Evolutionary conservation across 2,329 filamentous ascomycete species (phyloP).

Genomic region (Cercospora brassicicola): DNA sequence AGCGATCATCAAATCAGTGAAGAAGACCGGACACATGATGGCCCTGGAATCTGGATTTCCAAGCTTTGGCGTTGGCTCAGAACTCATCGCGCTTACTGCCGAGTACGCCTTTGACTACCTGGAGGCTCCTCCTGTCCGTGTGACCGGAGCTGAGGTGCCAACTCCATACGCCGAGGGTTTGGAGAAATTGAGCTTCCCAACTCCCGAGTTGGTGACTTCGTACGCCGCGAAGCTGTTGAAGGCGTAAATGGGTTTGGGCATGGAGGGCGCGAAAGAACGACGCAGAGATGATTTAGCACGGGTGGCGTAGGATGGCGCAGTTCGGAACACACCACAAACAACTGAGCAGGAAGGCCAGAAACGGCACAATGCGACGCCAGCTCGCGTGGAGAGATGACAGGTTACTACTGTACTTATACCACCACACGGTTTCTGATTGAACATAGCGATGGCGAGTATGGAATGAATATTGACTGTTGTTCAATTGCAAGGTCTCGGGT

Average conservation of each 20-base stretch:
- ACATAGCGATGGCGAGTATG: constrained; percentile 29
- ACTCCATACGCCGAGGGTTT: constrained; percentile 92
- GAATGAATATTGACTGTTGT: constrained; percentile 15
- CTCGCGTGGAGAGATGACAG: constrained; percentile 23
- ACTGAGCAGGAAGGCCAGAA: neutral
- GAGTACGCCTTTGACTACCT: constrained; percentile 99
- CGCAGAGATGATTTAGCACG: neutral
- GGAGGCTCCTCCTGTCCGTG: constrained; percentile 85
- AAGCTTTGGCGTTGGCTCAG: constrained; percentile 85
- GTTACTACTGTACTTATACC: constrained; percentile 28
- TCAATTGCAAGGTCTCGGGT: neutral
- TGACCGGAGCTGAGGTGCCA: constrained; percentile 95
- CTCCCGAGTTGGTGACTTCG: constrained; percentile 79
- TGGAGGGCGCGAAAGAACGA: neutral
- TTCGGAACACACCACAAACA: neutral
- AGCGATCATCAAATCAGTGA: constrained; percentile 91
- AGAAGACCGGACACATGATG: constrained; percentile 94
- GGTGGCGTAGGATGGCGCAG: constrained; percentile 9
- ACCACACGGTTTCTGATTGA: constrained; percentile 23
- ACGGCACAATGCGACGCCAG: neutral
- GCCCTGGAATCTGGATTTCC: constrained; percentile 95
- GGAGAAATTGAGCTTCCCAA: constrained; percentile 94
- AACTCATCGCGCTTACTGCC: constrained; percentile 92
- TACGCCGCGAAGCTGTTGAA: constrained; percentile 87
- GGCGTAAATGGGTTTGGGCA: constrained; percentile 50